Base-by-base conservation (phyloP, 2,329 filamentous ascomycete genomes). In the Verticillium longisporum region DNA sequence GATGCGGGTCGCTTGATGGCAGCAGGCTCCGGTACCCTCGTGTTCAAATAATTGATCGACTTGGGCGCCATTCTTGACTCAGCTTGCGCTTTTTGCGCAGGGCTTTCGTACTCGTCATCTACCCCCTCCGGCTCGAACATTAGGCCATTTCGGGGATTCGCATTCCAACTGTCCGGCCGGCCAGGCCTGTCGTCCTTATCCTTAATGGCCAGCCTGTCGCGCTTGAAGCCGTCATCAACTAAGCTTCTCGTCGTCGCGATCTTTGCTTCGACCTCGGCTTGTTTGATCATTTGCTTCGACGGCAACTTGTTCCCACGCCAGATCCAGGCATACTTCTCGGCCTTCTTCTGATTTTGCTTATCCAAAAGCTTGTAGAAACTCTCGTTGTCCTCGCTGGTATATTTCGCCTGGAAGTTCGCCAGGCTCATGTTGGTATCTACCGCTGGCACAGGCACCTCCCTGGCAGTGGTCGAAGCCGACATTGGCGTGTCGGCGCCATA, bases 361-460 rank as follows among this genome's bases (percentile, higher is more conserved):
- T 99, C 95, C 33, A 98, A 79, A 1, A 99, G 81, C 68, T 88
- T 89, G 74, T 97, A 96, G 78, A 99, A 98, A 68, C 91, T 96
- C 72, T 97, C 95, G 71, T 98, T 98, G 73, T 99, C 95, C 74
- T 99, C 95, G 70, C 92, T 97, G 1, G 94, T 99, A 76, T 97
- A 98, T 67, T 91, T 94, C 3, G 90, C 84, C 71, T 99, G 95
- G 69, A 97, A 99, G 1, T 88, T 85, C 59, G 88, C 86, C 1
- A 99, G 82, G 62, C 89, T 92, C 80, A 98, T 86, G 67, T 88
- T 88, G 53, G 88, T 86, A 71, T 96, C 88, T 18, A 91, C 79
- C 36, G 81, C 75, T 61, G 78, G 77, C 60, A 76, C 78, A 58
- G 75, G 72, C 18, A 72, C 70, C 15, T 72, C 69, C 26, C 71